Evolutionary conservation across 2,329 filamentous ascomycete species (phyloP).

Genomic region (Pestalotiopsis sp.): DNA sequence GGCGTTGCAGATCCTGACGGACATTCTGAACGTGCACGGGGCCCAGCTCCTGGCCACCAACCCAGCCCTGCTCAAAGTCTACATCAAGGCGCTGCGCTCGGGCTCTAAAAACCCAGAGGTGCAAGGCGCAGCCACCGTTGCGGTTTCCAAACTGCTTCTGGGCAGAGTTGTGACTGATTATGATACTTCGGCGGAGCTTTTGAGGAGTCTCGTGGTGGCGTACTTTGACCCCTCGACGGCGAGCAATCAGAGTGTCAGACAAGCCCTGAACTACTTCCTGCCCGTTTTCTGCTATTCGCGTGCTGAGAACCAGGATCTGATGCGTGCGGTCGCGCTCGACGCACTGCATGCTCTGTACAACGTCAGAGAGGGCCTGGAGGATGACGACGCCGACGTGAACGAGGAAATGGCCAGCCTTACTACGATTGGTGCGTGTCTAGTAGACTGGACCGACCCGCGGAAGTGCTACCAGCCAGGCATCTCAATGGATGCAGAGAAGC

Average conservation of each 20-base stretch:
- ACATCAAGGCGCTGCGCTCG: slow-evolving; percentile 77
- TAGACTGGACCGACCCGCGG: slow-evolving; percentile 94
- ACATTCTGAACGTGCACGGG: slow-evolving; percentile 89
- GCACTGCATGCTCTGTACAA: slow-evolving; percentile 77
- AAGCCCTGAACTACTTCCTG: slow-evolving; percentile 90
- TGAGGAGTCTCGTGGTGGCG: slow-evolving; percentile 80
- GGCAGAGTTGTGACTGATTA: slow-evolving; percentile 75
- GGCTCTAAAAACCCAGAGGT: slow-evolving; percentile 71
- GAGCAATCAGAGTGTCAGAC: slow-evolving; percentile 79
- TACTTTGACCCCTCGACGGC: slow-evolving; percentile 89
- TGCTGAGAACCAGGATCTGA: slow-evolving; percentile 78
- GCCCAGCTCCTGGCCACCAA: slow-evolving; percentile 71
- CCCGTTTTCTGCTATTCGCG: slow-evolving; percentile 92
- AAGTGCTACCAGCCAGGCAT: slow-evolving; percentile 65
- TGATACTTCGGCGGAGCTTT: slow-evolving; percentile 70
- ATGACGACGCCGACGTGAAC: slow-evolving; percentile 74
- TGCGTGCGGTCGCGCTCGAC: slow-evolving; percentile 74
- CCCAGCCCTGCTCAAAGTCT: slow-evolving; percentile 79
- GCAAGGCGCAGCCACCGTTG: slow-evolving; percentile 78
- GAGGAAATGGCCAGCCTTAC: slow-evolving; percentile 80
- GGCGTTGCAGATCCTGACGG: slow-evolving; percentile 86
- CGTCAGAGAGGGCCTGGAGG: slow-evolving; percentile 70
- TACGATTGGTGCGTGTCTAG: slow-evolving; percentile 78
- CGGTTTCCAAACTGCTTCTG: slow-evolving; percentile 84
- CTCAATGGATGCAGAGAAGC: slow-evolving; percentile 60